These are phyloP conservation scores for Teratosphaeria zuluensis DNA, from an alignment of 2,329 filamentous ascomycete species.

Conservation along the genomic window DNA sequence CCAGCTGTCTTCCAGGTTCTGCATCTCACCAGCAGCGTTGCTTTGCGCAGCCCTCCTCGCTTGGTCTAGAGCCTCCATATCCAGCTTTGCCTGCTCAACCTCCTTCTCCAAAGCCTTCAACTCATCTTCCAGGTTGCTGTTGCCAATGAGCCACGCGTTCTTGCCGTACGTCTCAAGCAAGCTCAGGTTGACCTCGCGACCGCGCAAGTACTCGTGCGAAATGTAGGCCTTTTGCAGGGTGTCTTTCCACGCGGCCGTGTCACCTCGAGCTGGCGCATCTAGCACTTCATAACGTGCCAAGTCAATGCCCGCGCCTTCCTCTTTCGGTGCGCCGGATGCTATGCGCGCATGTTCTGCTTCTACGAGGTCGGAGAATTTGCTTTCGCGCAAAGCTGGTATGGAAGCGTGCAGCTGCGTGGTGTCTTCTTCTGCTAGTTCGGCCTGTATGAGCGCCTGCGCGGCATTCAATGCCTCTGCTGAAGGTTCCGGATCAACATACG, in stretches of 20 bases:
- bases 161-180: constrained; percentile 76
- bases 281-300: constrained; percentile 74
- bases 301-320: constrained; percentile 59
- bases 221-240: constrained; percentile 48
- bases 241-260: constrained; percentile 39
- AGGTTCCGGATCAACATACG: constrained; percentile 73
- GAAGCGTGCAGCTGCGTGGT: constrained; percentile 46
- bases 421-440: constrained; percentile 50
- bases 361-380: constrained; percentile 57
- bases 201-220: constrained; percentile 48
- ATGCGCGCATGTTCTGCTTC: constrained; percentile 60
- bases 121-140: constrained; percentile 67
- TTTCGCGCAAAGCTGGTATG: constrained; percentile 43
- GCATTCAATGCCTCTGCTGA: constrained; percentile 52
- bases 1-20: constrained; percentile 68
- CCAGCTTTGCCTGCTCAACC: constrained; percentile 55
- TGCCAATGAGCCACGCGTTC: constrained; percentile 84
- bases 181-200: constrained; percentile 51
- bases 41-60: constrained; percentile 62
- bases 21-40: constrained; percentile 61
- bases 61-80: constrained; percentile 65
- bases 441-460: constrained; percentile 59
- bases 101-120: constrained; percentile 63
- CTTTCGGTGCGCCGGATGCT: constrained; percentile 36
- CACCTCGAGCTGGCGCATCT: constrained; percentile 42